Evolutionary conservation across 352 stramenopile species (phyloP).

Genomic region (Phytophthora tubulina): DNA sequence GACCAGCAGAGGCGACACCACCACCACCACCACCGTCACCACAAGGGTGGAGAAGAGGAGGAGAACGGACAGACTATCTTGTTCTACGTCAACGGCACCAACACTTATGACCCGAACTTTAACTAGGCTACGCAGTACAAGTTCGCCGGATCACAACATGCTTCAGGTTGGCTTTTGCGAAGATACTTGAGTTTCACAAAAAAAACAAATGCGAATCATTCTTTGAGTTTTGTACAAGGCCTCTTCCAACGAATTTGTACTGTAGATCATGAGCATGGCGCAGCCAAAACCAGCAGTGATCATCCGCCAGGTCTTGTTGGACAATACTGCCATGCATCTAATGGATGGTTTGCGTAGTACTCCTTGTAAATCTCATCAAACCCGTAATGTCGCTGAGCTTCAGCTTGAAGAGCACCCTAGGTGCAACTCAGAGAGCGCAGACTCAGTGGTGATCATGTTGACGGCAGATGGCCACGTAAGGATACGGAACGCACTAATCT

Average conservation of each 20-base stretch:
- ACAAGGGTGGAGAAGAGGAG: not conserved
- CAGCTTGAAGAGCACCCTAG: not conserved
- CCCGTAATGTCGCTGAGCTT: not conserved
- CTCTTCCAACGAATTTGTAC: too few species aligned
- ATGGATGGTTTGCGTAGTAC: too few species aligned
- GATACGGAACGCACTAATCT: conserved; percentile 11
- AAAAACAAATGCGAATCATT: not conserved
- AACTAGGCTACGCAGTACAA: not conserved
- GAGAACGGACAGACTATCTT: conserved; percentile 14
- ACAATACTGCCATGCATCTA: too few species aligned
- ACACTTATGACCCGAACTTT: conserved; percentile 29
- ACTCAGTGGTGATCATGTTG: not conserved
- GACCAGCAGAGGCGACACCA: conserved; percentile 22
- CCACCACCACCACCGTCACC: conserved; percentile 7
- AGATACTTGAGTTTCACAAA: not conserved
- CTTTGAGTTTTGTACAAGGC: not conserved
- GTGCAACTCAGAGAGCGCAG: conserved; percentile 3
- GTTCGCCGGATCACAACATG: not conserved
- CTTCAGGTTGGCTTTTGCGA: not conserved
- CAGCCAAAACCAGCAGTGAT: too few species aligned
- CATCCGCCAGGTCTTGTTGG: too few species aligned
- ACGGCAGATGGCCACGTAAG: not conserved
- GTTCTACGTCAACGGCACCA: conserved; percentile 37
- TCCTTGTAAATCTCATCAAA: not conserved
- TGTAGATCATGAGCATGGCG: too few species aligned